These are phyloP conservation scores for Flaveria trinervia DNA, from an alignment of 129 eudicot species.

Conservation along the genomic window DNA sequence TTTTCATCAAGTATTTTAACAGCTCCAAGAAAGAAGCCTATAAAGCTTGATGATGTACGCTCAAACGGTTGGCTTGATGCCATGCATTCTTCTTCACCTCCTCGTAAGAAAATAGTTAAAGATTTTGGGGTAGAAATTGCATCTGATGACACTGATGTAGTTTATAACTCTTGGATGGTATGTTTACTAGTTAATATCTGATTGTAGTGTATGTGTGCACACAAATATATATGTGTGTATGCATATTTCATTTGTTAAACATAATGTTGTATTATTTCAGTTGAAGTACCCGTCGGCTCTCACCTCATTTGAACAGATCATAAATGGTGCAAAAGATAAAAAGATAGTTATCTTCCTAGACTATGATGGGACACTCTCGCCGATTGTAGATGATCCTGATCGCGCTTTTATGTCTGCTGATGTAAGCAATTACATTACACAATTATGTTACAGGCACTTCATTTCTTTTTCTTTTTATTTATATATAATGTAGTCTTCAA, in stretches of 20 bases:
- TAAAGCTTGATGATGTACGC: slow-evolving; percentile 72
- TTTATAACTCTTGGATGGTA: slow-evolving; percentile 81
- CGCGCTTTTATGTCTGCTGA: slow-evolving; percentile 87
- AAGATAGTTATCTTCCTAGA: slow-evolving; percentile 81
- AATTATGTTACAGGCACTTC: not conserved
- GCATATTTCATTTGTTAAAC: not conserved
- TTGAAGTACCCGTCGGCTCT: slow-evolving; percentile 80
- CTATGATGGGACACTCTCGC: slow-evolving; percentile 96
- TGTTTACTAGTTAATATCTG: slow-evolving; percentile 9
- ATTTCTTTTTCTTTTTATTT: not conserved
- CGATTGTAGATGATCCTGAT: slow-evolving; percentile 98
- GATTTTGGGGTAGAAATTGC: slow-evolving; percentile 49
- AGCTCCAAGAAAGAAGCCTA: slow-evolving; percentile 68
- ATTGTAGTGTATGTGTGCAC: not conserved
- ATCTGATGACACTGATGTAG: slow-evolving; percentile 63
- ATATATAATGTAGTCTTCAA: not conserved
- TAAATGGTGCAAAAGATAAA: slow-evolving; percentile 51
- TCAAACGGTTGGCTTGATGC: slow-evolving; percentile 92
- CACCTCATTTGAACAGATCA: slow-evolving; percentile 54
- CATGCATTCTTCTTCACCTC: slow-evolving; percentile 90
- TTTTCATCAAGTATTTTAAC: slow-evolving; percentile 44
- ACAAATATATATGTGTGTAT: not conserved
- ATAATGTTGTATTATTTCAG: slow-evolving; percentile 37
- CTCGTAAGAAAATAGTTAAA: slow-evolving; percentile 66
- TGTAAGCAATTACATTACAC: slow-evolving; percentile 44